These are phyloP conservation scores for Turritis glabra DNA, from an alignment of 345 rosid species.

Conservation along the genomic window DNA sequence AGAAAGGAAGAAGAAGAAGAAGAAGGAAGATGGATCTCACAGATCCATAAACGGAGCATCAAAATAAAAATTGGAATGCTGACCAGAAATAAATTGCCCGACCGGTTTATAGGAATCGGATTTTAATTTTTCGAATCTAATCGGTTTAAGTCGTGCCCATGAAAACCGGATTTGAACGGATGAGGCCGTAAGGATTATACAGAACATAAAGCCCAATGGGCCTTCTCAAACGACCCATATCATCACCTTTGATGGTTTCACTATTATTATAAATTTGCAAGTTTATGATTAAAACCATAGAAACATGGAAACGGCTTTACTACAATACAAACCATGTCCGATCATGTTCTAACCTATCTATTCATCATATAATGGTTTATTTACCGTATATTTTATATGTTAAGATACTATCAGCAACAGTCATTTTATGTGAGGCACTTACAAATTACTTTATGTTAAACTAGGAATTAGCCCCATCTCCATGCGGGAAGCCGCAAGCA, in stretches of 20 bases:
- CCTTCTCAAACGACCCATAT: neutral
- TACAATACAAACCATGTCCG: neutral
- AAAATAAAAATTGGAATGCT: neutral
- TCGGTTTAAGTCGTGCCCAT: neutral
- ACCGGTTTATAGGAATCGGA: conserved; percentile 11
- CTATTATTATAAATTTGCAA: neutral
- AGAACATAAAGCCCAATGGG: neutral
- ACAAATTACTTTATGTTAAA: too few relatives aligned
- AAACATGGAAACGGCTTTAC: neutral
- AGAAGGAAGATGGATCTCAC: conserved; percentile 35
- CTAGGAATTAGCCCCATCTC: too few relatives aligned
- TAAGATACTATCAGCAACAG: too few relatives aligned
- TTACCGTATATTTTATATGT: too few relatives aligned
- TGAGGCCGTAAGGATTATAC: neutral
- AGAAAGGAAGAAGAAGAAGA: conserved; percentile 4
- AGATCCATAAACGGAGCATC: conserved; percentile 41
- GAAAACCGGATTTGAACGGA: neutral
- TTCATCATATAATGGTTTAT: too few relatives aligned
- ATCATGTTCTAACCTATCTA: neutral
- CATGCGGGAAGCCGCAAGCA: too few relatives aligned
- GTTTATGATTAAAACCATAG: neutral
- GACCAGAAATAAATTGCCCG: neutral
- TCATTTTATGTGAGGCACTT: too few relatives aligned
- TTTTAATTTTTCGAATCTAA: neutral
- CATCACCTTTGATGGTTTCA: neutral